Conservation (phyloP, 2,329 filamentous ascomycete species). For the Cercospora sesami region DNA sequence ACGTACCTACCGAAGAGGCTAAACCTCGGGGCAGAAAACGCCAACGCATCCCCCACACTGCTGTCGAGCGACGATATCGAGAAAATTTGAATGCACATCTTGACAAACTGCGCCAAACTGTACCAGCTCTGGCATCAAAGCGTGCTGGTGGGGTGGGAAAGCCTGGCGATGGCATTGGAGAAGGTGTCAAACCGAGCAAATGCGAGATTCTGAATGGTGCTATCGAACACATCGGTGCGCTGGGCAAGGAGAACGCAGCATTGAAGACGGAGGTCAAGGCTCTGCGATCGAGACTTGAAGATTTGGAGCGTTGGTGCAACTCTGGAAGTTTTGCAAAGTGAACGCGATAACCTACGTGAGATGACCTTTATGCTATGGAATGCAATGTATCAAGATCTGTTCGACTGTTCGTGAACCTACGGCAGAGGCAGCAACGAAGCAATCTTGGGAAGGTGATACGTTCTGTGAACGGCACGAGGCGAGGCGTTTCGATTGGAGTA, state of each 20-base stretch:
- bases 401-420: not conserved
- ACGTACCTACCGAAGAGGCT: constrained; percentile 26
- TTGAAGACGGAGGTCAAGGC: constrained; percentile 33
- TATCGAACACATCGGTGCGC: constrained; percentile 37
- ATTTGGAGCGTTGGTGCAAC: constrained; percentile 33
- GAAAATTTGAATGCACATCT: constrained; percentile 42
- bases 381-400: constrained; percentile 2
- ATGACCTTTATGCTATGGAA: not conserved
- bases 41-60: constrained; percentile 41
- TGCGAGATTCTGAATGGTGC: constrained; percentile 40
- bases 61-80: constrained; percentile 40
- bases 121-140: constrained; percentile 35
- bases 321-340: constrained; percentile 19
- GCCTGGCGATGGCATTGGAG: constrained; percentile 24
- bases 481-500: not conserved
- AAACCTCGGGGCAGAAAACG: constrained; percentile 36
- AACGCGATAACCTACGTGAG: not conserved
- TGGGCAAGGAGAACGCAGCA: constrained; percentile 33
- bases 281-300: constrained; percentile 32
- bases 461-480: not conserved
- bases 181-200: constrained; percentile 41
- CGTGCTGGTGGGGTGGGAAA: constrained; percentile 23
- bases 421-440: not conserved
- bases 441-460: not conserved
- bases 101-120: constrained; percentile 37